Evolutionary conservation across 257 asterid genomes (phyloP).

Genomic region (Jaltomata sinuosa): DNA sequence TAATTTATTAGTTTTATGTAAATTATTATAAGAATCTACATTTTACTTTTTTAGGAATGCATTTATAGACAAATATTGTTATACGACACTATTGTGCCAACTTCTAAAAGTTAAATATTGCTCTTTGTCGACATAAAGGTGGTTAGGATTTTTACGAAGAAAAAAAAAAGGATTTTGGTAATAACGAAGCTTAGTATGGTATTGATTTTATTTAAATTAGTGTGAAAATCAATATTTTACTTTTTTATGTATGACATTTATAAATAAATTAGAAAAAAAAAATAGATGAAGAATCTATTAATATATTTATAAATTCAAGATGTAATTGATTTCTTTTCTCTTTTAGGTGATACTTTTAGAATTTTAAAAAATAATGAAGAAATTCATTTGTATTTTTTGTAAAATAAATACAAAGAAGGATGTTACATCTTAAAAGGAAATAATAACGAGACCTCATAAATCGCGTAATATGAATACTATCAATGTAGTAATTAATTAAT

Average conservation of each 20-base stretch:
- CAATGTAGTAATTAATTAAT: background rate
- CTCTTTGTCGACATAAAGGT: too few relatives aligned
- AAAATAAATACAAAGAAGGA: background rate
- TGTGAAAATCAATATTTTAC: too few relatives aligned
- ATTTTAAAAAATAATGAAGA: background rate
- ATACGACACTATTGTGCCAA: background rate
- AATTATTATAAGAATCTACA: background rate
- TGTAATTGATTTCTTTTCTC: too few relatives aligned
- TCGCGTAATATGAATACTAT: background rate
- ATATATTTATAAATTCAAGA: too few relatives aligned
- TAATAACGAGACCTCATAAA: background rate
- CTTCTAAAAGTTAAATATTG: background rate
- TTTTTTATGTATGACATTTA: too few relatives aligned
- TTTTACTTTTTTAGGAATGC: background rate
- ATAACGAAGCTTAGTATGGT: too few relatives aligned
- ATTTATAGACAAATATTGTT: background rate
- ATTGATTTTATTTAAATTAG: too few relatives aligned
- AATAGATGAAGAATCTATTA: too few relatives aligned
- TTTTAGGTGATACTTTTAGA: background rate
- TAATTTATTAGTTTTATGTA: background rate
- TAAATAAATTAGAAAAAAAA: too few relatives aligned
- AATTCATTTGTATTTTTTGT: background rate
- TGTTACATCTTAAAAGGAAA: background rate
- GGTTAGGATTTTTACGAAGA: too few relatives aligned
- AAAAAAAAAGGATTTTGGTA: too few relatives aligned